Percentiles rank a stretch among this genome's conserved stretches.
phyloP scores from a whole-genome alignment of 495 filamentous ascomycete species.

The Neurospora sp. region DNA sequence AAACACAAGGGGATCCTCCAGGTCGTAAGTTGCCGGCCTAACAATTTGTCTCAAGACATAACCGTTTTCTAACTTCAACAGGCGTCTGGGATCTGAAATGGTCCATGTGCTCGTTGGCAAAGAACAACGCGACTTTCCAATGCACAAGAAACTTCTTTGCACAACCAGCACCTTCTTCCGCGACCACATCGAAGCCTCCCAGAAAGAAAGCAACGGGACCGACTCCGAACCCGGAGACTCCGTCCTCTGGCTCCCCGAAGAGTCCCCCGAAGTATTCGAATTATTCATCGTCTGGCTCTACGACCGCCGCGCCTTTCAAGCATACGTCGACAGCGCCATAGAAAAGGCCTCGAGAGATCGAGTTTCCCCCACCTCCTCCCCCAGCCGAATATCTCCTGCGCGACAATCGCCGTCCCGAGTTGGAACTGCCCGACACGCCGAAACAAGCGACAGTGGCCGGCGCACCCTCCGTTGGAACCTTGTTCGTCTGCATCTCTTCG shows the following conservation, averaged over 20 bases:
- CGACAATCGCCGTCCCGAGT: background rate
- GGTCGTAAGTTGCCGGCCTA: background rate
- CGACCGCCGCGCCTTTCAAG: slow-evolving; percentile 23
- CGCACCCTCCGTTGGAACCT: slow-evolving; percentile 30
- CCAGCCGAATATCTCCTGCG: background rate
- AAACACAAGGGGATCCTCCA: background rate
- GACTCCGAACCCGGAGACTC: slow-evolving; percentile 13
- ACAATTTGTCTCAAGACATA: background rate
- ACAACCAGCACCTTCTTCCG: slow-evolving; percentile 30
- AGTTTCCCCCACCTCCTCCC: slow-evolving; percentile 1
- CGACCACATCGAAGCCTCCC: slow-evolving; percentile 23
- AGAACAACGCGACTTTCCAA: slow-evolving; percentile 28
- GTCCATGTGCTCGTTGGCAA: slow-evolving; percentile 34
- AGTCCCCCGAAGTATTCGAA: slow-evolving; percentile 36
- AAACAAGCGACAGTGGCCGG: slow-evolving; percentile 11
- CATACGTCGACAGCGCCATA: slow-evolving; percentile 28
- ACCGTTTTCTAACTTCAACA: slow-evolving; percentile 1
- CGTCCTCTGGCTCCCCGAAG: slow-evolving; percentile 29
- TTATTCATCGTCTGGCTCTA: slow-evolving; percentile 38
- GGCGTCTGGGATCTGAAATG: slow-evolving; percentile 19
- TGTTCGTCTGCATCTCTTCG: slow-evolving; percentile 37
- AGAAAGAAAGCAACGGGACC: background rate
- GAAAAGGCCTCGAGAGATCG: slow-evolving; percentile 11
- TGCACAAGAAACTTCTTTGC: slow-evolving; percentile 31
- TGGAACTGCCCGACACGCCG: background rate